Evolutionary conservation across 2,329 filamentous ascomycete genomes (phyloP).

Genomic region (Trichoderma pleuroti): DNA sequence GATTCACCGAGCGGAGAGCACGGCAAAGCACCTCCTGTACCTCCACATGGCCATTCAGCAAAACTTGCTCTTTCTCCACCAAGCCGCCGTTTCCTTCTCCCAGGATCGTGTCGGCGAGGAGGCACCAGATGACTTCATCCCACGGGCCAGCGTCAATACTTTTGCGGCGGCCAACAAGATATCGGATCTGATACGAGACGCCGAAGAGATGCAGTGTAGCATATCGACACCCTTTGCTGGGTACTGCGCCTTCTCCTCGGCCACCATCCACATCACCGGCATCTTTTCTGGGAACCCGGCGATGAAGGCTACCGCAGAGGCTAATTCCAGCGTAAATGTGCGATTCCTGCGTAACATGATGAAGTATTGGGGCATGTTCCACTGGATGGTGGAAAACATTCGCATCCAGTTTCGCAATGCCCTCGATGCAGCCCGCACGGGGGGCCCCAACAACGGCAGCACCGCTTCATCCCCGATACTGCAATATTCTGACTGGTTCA

Average conservation of each 20-base stretch:
- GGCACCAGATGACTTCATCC: constrained; percentile 73
- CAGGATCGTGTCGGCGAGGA: constrained; percentile 63
- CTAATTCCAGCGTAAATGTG: constrained; percentile 81
- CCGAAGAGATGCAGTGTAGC: constrained; percentile 63
- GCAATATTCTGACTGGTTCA: constrained; percentile 98
- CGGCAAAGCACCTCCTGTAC: constrained; percentile 89
- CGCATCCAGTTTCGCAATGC: constrained; percentile 84
- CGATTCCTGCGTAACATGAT: constrained; percentile 93
- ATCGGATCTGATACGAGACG: constrained; percentile 76
- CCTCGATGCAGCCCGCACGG: constrained; percentile 73
- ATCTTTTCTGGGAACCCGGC: constrained; percentile 80
- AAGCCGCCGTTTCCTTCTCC: constrained; percentile 74
- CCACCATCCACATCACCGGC: constrained; percentile 89
- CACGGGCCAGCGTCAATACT: constrained; percentile 69
- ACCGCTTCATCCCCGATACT: constrained; percentile 64
- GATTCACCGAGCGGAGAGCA: constrained; percentile 76
- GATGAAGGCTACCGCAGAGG: constrained; percentile 74
- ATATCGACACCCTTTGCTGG: constrained; percentile 90
- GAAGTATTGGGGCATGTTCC: constrained; percentile 97
- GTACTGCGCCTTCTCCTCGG: constrained; percentile 90
- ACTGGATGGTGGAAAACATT: constrained; percentile 91
- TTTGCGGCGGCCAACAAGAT: constrained; percentile 83
- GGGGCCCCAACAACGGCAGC: constrained; percentile 49
- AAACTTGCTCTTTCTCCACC: constrained; percentile 83
- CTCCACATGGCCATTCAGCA: constrained; percentile 88